Evolutionary conservation across 2,329 filamentous ascomycete species (phyloP), one percentile per base, ranked within the genome.

Genomic region (Atkinsonella texensis): DNA sequence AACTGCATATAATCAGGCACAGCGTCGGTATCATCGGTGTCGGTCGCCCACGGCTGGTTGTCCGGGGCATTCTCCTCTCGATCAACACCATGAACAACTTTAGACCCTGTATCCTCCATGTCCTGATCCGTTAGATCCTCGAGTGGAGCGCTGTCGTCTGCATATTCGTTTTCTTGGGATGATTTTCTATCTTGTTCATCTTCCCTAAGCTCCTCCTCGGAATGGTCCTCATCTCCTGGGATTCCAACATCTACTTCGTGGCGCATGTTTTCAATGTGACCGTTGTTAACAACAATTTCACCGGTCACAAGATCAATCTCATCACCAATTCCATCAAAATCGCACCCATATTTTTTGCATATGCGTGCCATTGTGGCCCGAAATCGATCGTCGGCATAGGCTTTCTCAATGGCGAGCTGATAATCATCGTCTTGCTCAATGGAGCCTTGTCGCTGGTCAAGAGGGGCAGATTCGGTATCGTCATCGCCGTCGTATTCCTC

Each of bases 351-450:
- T 66, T 95, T 96, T 54, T 85, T 80, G 63, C 95, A 95, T 51
- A 97, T 95, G 52, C 80, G 74, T 63, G 95, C 89, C 64, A 95
- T 93, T 5, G 82, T 82, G n/a, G 81, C 83, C 65, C 93, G 91
- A 41, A 95, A 77, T 53, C 81, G 82, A 56, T 75, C 71, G 55
- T 87, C 83, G 52, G 89, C 86, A 51, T 76, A 75, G 48, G 79
- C 76, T 56, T 85, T 78, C 46, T 78, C 81, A 54, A 77, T 71
- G 45, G 81, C 73, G 15, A 89, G 69, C 51, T 81, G 75, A 54
- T 75, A 73, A 49, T 75, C 71, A 15, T 77, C 73, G 53, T 82
- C 74, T 33, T 74, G 72, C 43, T 68, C 67, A 23, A 68, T 64
- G 45, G 70, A 68, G 52, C 76, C 68, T 53, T 76, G 72, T 18